Conservation (phyloP, 768 basidiomycete genomes). For the Mycena rebaudengoi region DNA sequence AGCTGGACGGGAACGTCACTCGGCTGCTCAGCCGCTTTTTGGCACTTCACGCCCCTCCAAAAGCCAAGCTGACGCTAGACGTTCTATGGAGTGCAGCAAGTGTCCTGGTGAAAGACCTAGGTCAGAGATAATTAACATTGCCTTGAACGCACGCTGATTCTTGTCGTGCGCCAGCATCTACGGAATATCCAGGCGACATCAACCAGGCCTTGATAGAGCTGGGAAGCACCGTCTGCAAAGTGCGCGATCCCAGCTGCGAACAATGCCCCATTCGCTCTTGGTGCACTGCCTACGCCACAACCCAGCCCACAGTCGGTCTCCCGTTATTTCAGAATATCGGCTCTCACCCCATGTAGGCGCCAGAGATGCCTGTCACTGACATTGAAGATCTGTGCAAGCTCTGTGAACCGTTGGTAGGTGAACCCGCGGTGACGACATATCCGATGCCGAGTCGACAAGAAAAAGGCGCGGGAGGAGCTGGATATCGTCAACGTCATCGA, state of each 20-base stretch:
- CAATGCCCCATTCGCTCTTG: slow-evolving; percentile 74
- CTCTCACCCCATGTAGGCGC: background rate
- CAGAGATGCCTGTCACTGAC: slow-evolving; percentile 49
- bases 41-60: slow-evolving; percentile 83
- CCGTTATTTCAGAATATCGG: background rate
- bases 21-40: slow-evolving; percentile 85
- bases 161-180: background rate
- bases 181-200: slow-evolving; percentile 74
- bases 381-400: slow-evolving; percentile 82
- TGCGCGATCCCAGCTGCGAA: slow-evolving; percentile 78
- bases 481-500: slow-evolving; percentile 89
- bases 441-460: slow-evolving; percentile 88
- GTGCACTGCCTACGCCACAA: slow-evolving; percentile 69
- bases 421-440: slow-evolving; percentile 68
- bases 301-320: slow-evolving; percentile 14
- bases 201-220: slow-evolving; percentile 96
- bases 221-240: slow-evolving; percentile 92
- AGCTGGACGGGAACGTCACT: slow-evolving; percentile 93
- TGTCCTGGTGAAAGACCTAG: slow-evolving; percentile 63
- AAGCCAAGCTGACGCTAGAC: slow-evolving; percentile 79
- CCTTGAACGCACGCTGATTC: background rate
- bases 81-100: slow-evolving; percentile 85
- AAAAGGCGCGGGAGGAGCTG: slow-evolving; percentile 84
- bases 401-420: slow-evolving; percentile 65
- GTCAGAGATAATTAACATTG: background rate